Evolutionary conservation across 805 yeast species (phyloP), one percentile per base, ranked within the genome.

Genomic region (Candida takata): DNA sequence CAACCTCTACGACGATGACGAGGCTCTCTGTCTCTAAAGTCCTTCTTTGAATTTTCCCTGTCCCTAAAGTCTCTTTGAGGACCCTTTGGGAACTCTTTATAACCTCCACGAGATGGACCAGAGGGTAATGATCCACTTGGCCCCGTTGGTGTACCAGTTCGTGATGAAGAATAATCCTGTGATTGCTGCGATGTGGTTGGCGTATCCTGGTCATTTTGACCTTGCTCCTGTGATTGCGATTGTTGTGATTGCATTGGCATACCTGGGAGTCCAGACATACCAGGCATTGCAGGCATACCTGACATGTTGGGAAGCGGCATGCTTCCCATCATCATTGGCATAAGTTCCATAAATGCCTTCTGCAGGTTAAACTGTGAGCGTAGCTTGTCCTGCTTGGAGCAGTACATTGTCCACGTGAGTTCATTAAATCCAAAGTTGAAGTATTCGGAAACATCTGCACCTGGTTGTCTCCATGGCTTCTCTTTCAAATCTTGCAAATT

Each of bases 381-480:
- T 33, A 81, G 52, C 46, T 77, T 79, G 57, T 88, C 95, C 54
- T 88, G 96, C 57, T 85, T 86, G 28, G 79, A 69, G 48, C 95
- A 79, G 61, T 92, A 92, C 17, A 88, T 86, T 36, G 83, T 77
- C 99, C 99, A 92, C 12, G 97, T 83, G 46, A 84, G 73, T 63
- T 92, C 99, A 56, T 92, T 95, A 55, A 92, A 92, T 2, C 98
- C 98, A 53, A 78, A 92, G 62, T 92, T 92, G 69, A 92, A 92
- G 60, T 87, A 94, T 58, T 92, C 97, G 7, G 95, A 74, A 27
- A 85, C 63, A 60, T 92, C 97, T 4, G 95, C 95, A 26, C 97
- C 98, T 1, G 97, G 97, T 45, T 84, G 78, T 55, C 98, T 74
- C 99, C 99, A 92, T 8, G 99, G 99, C 62, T 94, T 94, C 46